A percentile compares a stretch with the other conserved stretches of the same genome.
These are phyloP conservation scores for Dactylellina leptospora DNA, from an alignment of 2,329 filamentous ascomycete species.

Conservation along the genomic window DNA sequence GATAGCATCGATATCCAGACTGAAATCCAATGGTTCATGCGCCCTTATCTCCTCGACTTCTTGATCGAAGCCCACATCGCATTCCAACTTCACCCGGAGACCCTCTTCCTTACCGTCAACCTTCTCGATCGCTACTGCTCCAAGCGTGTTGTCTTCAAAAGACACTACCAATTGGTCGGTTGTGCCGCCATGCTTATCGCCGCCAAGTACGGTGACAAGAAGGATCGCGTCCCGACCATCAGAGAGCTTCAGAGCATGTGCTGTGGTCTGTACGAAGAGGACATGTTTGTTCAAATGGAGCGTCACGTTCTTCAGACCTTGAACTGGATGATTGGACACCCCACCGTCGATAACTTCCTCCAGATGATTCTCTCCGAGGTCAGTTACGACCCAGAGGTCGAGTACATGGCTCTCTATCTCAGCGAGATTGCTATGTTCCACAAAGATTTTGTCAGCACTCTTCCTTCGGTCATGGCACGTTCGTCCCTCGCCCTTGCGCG, in stretches of 20 bases:
- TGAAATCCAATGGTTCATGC: slow-evolving; percentile 99
- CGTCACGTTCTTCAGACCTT: slow-evolving; percentile 99
- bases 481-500: slow-evolving; percentile 85
- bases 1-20: slow-evolving; percentile 98
- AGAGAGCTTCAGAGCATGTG: slow-evolving; percentile 99
- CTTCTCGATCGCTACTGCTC: slow-evolving; percentile 98
- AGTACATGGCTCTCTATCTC: slow-evolving; percentile 94
- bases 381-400: slow-evolving; percentile 81
- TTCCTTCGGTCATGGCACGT: slow-evolving; percentile 88
- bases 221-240: slow-evolving; percentile 97
- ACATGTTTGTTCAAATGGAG: slow-evolving; percentile 99
- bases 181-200: slow-evolving; percentile 95
- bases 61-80: slow-evolving; percentile 95
- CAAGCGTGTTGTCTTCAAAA: slow-evolving; percentile 96
- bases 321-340: slow-evolving; percentile 94
- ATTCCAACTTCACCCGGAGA: slow-evolving; percentile 92
- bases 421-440: slow-evolving; percentile 95
- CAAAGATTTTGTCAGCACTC: slow-evolving; percentile 92
- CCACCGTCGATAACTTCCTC: slow-evolving; percentile 92
- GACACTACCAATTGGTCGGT: slow-evolving; percentile 96
- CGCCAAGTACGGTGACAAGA: slow-evolving; percentile 98
- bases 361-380: slow-evolving; percentile 83
- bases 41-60: slow-evolving; percentile 97
- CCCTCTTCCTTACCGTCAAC: slow-evolving; percentile 94
- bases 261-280: slow-evolving; percentile 95